These are phyloP conservation scores for Bacidia rubella DNA, from an alignment of 495 filamentous ascomycete species.

Conservation along the genomic window DNA sequence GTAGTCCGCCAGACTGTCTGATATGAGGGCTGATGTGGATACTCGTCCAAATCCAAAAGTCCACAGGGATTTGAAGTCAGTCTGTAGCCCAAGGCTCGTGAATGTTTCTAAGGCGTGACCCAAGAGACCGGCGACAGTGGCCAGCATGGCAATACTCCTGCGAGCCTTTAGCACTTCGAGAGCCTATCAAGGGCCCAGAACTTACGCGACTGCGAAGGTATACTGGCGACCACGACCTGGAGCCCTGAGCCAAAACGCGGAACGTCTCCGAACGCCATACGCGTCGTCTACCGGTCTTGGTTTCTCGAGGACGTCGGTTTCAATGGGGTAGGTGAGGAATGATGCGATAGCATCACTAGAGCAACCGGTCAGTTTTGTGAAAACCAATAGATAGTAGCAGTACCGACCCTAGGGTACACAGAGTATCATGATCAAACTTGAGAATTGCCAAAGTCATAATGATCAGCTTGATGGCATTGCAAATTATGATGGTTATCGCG, in stretches of 20 bases:
- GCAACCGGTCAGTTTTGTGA: neutral
- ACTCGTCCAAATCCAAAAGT: neutral
- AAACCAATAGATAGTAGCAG: neutral
- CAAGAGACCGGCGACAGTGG: neutral
- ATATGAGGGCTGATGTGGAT: too few relatives aligned
- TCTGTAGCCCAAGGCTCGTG: neutral
- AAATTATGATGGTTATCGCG: slow-evolving; percentile 27
- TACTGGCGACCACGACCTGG: too few relatives aligned
- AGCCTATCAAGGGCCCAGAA: too few relatives aligned
- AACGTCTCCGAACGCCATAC: too few relatives aligned
- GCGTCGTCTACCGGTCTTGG: too few relatives aligned
- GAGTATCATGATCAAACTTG: slow-evolving; percentile 2
- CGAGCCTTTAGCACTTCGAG: too few relatives aligned
- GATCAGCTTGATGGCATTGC: slow-evolving; percentile 26
- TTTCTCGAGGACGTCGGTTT: too few relatives aligned
- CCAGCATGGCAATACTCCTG: neutral
- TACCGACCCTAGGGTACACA: slow-evolving; percentile 4
- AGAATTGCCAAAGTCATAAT: slow-evolving; percentile 24
- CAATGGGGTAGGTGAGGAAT: slow-evolving; percentile 29
- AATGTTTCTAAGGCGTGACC: neutral
- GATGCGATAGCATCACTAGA: slow-evolving; percentile 35
- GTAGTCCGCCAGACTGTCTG: neutral
- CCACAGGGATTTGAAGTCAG: neutral
- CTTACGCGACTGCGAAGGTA: too few relatives aligned
- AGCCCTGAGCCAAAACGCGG: too few relatives aligned